Conservation (phyloP, 1,139 yeast genomes). For the Protomyces inouyei region DNA sequence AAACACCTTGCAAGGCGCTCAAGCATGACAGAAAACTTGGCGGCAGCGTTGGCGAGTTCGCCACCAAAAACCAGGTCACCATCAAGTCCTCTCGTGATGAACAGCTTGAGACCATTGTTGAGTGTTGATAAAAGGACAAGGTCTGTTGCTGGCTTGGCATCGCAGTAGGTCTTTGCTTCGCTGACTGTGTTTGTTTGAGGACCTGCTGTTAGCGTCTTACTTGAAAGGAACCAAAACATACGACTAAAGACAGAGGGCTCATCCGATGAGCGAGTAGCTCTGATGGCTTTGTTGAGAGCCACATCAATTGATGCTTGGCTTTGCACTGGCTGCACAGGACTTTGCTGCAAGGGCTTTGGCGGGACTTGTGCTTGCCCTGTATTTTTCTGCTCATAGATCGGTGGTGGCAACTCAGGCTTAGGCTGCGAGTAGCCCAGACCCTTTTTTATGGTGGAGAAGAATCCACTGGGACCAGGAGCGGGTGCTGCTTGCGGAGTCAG, state of each 20-base stretch:
- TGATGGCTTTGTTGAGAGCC: constrained; percentile 6
- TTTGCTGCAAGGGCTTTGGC: not conserved
- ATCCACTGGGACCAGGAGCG: not conserved
- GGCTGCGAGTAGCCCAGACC: constrained; percentile 2
- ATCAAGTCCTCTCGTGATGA: not conserved
- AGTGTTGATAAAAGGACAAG: constrained; percentile 3
- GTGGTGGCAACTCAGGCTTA: not conserved
- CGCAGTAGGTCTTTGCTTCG: constrained; percentile 25
- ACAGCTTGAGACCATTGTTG: constrained; percentile 11
- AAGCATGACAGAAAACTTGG: constrained; percentile 24
- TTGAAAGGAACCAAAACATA: not conserved
- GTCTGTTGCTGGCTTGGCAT: constrained; percentile 10
- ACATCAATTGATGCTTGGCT: constrained; percentile 7
- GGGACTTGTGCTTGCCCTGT: not conserved
- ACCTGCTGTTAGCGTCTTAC: not conserved
- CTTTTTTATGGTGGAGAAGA: constrained; percentile 6
- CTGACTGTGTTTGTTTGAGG: constrained; percentile 1
- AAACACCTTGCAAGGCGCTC: constrained; percentile 32
- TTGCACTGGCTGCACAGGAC: constrained; percentile 5
- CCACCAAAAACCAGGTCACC: not conserved
- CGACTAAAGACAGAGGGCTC: constrained; percentile 1
- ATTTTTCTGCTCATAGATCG: not conserved
- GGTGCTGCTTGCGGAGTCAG: not conserved
- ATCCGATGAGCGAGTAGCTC: constrained; percentile 8
- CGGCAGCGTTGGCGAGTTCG: not conserved